Conservation (phyloP, 1,139 yeast genomes). For the Protomyces arabidopsidicola region DNA sequence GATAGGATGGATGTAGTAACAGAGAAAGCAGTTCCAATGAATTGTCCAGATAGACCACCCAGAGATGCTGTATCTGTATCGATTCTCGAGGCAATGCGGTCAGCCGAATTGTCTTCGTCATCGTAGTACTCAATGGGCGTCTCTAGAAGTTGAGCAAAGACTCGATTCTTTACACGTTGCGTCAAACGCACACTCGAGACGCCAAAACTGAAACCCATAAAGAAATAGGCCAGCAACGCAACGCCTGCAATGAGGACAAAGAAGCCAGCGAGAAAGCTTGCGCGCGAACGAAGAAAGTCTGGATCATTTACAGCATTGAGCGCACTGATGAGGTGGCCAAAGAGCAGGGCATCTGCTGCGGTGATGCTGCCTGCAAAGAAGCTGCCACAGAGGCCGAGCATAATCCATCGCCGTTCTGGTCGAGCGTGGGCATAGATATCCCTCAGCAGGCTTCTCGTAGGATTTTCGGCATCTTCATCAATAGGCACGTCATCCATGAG, state of each 20-base stretch:
- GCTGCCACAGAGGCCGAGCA: conserved; percentile 59
- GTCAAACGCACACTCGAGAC: conserved; percentile 43
- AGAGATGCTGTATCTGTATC: conserved; percentile 52
- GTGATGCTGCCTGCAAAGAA: conserved; percentile 80
- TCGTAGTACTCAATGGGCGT: conserved; percentile 52
- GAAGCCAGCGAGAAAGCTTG: conserved; percentile 41
- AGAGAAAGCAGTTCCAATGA: conserved; percentile 62
- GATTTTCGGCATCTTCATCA: not conserved
- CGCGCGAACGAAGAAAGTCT: conserved; percentile 49
- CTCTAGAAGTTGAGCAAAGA: conserved; percentile 49
- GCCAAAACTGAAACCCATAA: conserved; percentile 38
- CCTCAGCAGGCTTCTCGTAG: not conserved
- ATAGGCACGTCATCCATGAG: conserved; percentile 39
- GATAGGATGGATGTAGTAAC: conserved; percentile 50
- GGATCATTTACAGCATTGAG: conserved; percentile 52
- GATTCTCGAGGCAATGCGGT: conserved; percentile 50
- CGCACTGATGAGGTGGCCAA: conserved; percentile 45
- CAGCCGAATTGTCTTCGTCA: conserved; percentile 51
- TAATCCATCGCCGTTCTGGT: conserved; percentile 49
- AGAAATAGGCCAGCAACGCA: conserved; percentile 37
- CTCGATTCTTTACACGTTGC: conserved; percentile 47
- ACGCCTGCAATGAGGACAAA: conserved; percentile 43
- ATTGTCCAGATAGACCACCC: conserved; percentile 49
- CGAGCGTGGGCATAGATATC: not conserved
- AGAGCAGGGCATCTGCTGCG: conserved; percentile 42